Conservation (phyloP, 1,284 basidiomycete genomes). For the Leccinum pachyderme region DNA sequence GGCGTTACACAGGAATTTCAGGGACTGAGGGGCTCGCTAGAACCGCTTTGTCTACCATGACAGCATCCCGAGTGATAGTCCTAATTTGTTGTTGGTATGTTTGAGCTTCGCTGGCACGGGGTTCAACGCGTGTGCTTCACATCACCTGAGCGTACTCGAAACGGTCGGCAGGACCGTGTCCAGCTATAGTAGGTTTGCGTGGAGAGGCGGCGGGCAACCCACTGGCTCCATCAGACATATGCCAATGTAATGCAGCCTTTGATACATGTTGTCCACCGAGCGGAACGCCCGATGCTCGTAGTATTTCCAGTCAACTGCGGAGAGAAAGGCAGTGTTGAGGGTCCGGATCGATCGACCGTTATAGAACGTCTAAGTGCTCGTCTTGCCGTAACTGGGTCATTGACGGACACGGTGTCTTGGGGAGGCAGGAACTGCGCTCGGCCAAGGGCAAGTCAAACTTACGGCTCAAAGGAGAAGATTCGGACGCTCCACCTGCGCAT, state of each 20-base stretch:
- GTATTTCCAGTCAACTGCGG: conserved; percentile 5
- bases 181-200: conserved; percentile 12
- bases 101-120: conserved; percentile 24
- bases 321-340: conserved; percentile 17
- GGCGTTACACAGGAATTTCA: conserved; percentile 19
- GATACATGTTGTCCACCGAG: conserved; percentile 3
- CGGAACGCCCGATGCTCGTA: conserved; percentile 5
- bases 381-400: conserved; percentile 2
- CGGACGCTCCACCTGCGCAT: conserved; percentile 1
- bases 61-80: conserved; percentile 30
- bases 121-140: conserved; percentile 23
- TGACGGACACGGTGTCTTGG: neutral
- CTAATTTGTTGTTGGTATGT: conserved; percentile 9
- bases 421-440: neutral
- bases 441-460: conserved; percentile 1
- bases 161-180: conserved; percentile 8
- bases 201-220: conserved; percentile 4
- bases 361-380: conserved; percentile 1
- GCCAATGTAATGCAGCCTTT: neutral
- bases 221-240: conserved; percentile 8
- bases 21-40: conserved; percentile 19
- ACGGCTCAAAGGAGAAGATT: neutral
- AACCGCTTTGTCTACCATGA: conserved; percentile 21
- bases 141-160: conserved; percentile 21
- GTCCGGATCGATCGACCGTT: conserved; percentile 7